Evolutionary conservation across 768 basidiomycete genomes (phyloP), one percentile per base, ranked within the genome.

Genomic region (Trametes gibbosa): DNA sequence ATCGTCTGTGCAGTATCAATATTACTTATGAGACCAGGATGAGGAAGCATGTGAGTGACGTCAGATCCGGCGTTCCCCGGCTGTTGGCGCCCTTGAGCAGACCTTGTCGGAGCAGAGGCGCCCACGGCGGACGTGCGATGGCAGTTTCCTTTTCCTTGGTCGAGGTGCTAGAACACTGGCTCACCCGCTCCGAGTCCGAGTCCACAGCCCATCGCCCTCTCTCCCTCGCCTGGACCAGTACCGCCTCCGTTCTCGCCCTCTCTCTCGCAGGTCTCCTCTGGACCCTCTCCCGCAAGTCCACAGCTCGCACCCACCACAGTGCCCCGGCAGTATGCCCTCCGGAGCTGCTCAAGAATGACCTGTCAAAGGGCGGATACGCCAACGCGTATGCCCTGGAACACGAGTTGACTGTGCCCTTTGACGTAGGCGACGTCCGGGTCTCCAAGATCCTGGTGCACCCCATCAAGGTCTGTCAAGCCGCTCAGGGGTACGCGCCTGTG

Each of bases 361-460:
- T 62, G 6, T 17, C 37, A 3, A 48, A 49, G 46, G 50, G 37
- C 41, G 50, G 24, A 14, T 40, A 53, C 19, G 50, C 50, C 50
- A 59, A 59, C 9, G 58, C 50, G 19, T 56, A 59, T 34, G 32
- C 50, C 7, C 34, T 49, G 1, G 60, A 59, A 29, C 57, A 50
- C 47, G 57, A 59, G 40, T 29, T 58, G 19, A 46, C 58, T 0
- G 62, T 63, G 16, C 66, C 66, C 10, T 74, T 73, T n/a, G 69
- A 74, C 32, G 71, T 66, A 0, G 48, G 72, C 63, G 59, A 67
- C 29, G 59, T 77, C 16, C 75, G 67, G 13, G 81, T 88, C 23
- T 77, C 81, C 0, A 84, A 81, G 68, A 80, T 89, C 21, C 62
- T 87, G 35, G 65, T 89, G 13, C 62, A 63, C 43, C 66, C 66